Evolutionary conservation across 2,329 filamentous ascomycete genomes (phyloP).

Genomic region (Trichoderma oligosporum): DNA sequence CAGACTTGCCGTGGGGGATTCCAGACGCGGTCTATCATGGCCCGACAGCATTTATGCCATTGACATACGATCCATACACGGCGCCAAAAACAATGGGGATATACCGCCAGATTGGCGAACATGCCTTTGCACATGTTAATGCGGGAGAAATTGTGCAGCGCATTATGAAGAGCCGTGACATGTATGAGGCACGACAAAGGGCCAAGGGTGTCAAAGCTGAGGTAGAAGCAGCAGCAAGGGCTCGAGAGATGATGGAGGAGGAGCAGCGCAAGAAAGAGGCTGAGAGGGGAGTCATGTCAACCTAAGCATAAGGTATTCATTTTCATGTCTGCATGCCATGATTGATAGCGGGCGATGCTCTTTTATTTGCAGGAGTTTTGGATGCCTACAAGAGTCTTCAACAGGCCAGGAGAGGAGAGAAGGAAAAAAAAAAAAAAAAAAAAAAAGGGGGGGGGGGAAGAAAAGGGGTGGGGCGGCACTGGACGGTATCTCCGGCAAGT

Average conservation of each 20-base stretch:
- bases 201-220: conserved; percentile 84
- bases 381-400: conserved; percentile 13
- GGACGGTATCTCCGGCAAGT: no score
- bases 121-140: conserved; percentile 83
- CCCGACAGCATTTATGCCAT: conserved; percentile 84
- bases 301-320: not conserved
- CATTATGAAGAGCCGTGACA: conserved; percentile 79
- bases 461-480: no score
- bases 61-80: conserved; percentile 75
- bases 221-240: conserved; percentile 63
- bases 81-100: conserved; percentile 79
- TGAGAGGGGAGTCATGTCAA: conserved; percentile 6
- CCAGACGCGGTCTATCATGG: conserved; percentile 89
- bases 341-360: not conserved
- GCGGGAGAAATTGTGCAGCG: conserved; percentile 86
- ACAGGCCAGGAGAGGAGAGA: conserved; percentile 3
- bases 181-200: conserved; percentile 88
- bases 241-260: conserved; percentile 60
- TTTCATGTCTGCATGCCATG: not conserved
- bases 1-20: conserved; percentile 66
- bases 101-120: conserved; percentile 71
- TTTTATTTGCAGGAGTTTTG: conserved; percentile 3
- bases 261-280: conserved; percentile 45
- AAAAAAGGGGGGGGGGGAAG: not conserved
- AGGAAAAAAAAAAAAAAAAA: not conserved